Evolutionary conservation across 805 yeast species (phyloP).

Genomic region (Danielia reshetovae): DNA sequence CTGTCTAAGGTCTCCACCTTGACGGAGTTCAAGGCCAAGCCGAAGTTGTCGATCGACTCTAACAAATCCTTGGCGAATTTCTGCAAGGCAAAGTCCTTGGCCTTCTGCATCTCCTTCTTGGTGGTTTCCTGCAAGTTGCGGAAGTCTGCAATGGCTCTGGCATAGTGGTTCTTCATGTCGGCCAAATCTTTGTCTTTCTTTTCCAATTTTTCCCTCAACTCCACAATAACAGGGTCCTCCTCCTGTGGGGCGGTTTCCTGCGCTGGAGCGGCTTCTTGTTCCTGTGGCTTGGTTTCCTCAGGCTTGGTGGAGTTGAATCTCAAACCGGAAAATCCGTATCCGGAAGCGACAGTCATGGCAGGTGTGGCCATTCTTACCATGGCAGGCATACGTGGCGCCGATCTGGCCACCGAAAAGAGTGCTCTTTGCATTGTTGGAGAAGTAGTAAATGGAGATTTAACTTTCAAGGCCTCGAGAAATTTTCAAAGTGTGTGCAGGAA

Average conservation of each 20-base stretch:
- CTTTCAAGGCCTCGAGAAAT: constrained; percentile 3
- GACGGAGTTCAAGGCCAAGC: constrained; percentile 76
- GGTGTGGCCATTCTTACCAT: constrained; percentile 9
- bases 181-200: constrained; percentile 71
- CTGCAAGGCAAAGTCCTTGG: constrained; percentile 86
- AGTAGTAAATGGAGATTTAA: not conserved
- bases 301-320: constrained; percentile 12
- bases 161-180: constrained; percentile 75
- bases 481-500: constrained; percentile 8
- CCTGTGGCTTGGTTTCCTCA: constrained; percentile 4
- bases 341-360: constrained; percentile 3
- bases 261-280: constrained; percentile 10
- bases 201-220: constrained; percentile 50
- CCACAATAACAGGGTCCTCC: constrained; percentile 24
- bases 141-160: constrained; percentile 87
- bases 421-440: constrained; percentile 12
- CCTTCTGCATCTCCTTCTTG: constrained; percentile 79
- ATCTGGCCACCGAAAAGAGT: constrained; percentile 8
- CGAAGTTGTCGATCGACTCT: constrained; percentile 87
- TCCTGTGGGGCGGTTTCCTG: constrained; percentile 11
- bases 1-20: constrained; percentile 55
- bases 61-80: constrained; percentile 87
- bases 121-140: constrained; percentile 89
- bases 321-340: constrained; percentile 2
- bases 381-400: constrained; percentile 7